Base-by-base conservation (phyloP, 2,329 filamentous ascomycete genomes). In the Microsporum canis region DNA sequence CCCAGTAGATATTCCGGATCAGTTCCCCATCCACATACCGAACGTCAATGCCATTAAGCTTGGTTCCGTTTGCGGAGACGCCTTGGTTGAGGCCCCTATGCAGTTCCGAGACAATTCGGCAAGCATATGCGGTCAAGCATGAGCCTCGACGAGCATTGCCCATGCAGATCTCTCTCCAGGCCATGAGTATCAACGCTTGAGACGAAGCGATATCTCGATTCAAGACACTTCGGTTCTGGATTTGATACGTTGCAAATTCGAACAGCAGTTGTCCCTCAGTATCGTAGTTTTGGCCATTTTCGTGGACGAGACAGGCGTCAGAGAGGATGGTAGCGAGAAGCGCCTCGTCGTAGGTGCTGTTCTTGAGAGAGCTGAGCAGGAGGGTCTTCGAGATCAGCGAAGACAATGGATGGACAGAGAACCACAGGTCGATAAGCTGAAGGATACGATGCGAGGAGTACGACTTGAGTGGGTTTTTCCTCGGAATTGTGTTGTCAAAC, bases 1-100 rank as follows among this genome's bases (percentile, higher is more conserved):
- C 60, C 60, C 60, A 61, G 29, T 61, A 61, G 6, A 61, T 61
- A 10, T 61, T 61, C 34, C 60, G 60, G n/a, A 61, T 61, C 10
- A 61, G 56, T 45, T 61, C 60, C n/a, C 60, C 60, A 5, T 61
- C 60, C 10, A 61, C 60, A 34, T 61, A 61, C 53, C 60, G 29
- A 34, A 61, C 60, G 23, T 61, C 60, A 6, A 61, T 58, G n/a
- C 60, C 60, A 29, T 61, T 61, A n/a, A 61, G 36, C 41, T 61
- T 61, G 10, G 60, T 61, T 39, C 57, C 53, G 10, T 61, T 61
- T 5, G 60, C 33, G 5, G 60, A 61, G 27, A 61, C 60, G 4
- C 60, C 60, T 10, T 61, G 60, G 49, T 61, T 61, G 14, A 61
- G 55, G 5, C 36, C 45, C 23, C 56, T 57, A 31, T 61, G 60